Evolutionary conservation across 2,329 filamentous ascomycete genomes (phyloP).

Genomic region (Cercospora nicotianae): DNA sequence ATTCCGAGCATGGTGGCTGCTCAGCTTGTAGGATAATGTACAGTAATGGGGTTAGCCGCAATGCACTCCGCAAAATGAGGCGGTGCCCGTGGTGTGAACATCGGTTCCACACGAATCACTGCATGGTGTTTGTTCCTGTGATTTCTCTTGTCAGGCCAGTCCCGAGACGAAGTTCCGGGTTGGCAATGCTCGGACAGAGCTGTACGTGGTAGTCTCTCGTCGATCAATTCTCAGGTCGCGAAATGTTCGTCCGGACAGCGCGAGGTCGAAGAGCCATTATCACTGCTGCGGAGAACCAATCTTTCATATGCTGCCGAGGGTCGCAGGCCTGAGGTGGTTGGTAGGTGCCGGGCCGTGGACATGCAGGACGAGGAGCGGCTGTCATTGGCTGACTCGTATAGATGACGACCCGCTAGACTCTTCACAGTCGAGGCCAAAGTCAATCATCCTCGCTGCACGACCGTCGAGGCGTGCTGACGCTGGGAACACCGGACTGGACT

Average conservation of each 20-base stretch:
- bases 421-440: slow-evolving; percentile 9
- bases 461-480: not conserved
- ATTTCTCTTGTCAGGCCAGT: not conserved
- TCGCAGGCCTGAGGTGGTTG: not conserved
- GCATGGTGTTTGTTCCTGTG: not conserved
- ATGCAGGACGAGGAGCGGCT: not conserved
- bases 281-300: not conserved
- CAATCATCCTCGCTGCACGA: not conserved
- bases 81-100: not conserved
- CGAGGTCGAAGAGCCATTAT: not conserved
- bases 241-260: not conserved
- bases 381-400: slow-evolving; percentile 20
- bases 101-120: not conserved
- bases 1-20: not conserved
- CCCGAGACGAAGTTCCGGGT: not conserved
- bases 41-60: slow-evolving; percentile 3
- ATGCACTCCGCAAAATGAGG: not conserved
- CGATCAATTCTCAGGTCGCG: not conserved
- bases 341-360: not conserved
- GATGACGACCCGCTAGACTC: not conserved
- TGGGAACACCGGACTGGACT: slow-evolving; percentile 8
- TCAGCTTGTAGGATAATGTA: slow-evolving; percentile 13
- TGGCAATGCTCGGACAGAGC: not conserved
- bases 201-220: not conserved
- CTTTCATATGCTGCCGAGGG: slow-evolving; percentile 12